Base-by-base conservation (phyloP, 768 basidiomycete genomes). In the Xerocomus potaroensis region DNA sequence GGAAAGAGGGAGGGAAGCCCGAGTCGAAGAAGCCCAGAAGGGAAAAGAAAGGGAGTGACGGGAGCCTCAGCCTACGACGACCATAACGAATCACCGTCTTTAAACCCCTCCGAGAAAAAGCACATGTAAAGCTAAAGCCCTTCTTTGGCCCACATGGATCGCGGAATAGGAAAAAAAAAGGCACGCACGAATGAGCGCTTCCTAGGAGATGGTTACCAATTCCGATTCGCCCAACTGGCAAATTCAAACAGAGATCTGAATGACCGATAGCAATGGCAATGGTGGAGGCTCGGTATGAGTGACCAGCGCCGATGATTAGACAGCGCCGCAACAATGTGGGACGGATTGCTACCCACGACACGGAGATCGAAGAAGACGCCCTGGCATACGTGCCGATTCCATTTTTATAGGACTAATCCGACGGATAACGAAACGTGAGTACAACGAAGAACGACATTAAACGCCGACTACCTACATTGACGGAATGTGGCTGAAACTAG, bases 161-260 rank as follows among this genome's bases (percentile, higher is more conserved):
- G 41, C 47, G 40, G 40, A 41, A 19, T 18, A 31, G 23, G 21
- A 38, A 38, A 37, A 38, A 37, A 37, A n/a, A 34, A n/a, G n/a
- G 36, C 22, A 12, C 15, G n/a, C 19, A 41, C 18, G 27, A 41
- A 19, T n/a, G 18, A 2, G 1, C 10, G 39, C 27, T 41, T 27
- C 39, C 39, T 18, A 41, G 36, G 31, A 24, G 27, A 47, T 23
- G 26, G 33, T n/a, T 12, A 24, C 52, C 26, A 5, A 30, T 34
- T 56, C 42, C 39, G 53, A 58, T 58, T 56, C 54, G 45, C 57
- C 48, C 37, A 37, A 45, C 33, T 41, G 45, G 37, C 35, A 51
- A 31, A 33, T 24, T 19, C 4, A 16, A 41, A n/a, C n/a, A n/a
- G n/a, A n/a, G n/a, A n/a, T n/a, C n/a, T n/a, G n/a, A n/a, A n/a